A percentile compares a stretch with the other conserved stretches of the same genome.
phyloP scores from a whole-genome alignment of 768 basidiomycete species.

The Suillus brevipes region DNA sequence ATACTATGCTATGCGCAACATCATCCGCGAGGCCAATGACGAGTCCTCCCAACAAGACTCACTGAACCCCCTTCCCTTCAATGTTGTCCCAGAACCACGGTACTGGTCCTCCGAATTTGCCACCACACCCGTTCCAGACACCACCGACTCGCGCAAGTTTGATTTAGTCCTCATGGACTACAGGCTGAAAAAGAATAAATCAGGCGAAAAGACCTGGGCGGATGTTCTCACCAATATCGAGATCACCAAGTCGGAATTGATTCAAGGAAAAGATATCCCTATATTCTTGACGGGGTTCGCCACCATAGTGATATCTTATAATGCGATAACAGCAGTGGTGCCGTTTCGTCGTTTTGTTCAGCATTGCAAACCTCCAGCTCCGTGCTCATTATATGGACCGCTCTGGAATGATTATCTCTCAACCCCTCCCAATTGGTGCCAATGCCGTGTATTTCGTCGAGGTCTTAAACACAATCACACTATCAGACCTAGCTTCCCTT shows the following conservation, averaged over 20 bases:
- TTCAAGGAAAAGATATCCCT: background rate
- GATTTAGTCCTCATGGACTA: constrained; percentile 2
- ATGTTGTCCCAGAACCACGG: background rate
- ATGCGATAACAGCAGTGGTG: background rate
- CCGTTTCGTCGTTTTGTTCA: background rate
- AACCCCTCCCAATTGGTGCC: fast-evolving
- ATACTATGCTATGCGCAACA: background rate
- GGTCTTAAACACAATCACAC: background rate
- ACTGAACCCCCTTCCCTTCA: background rate
- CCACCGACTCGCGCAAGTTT: background rate
- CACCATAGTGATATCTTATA: background rate
- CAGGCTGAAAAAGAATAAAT: background rate
- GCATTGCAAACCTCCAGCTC: background rate
- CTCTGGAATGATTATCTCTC: background rate
- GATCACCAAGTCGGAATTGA: background rate
- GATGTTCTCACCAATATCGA: background rate
- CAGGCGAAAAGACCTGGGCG: background rate
- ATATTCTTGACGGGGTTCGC: background rate
- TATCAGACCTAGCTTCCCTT: background rate
- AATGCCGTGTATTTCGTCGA: background rate
- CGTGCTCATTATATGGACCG: background rate
- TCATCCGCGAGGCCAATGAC: background rate
- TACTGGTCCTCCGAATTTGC: background rate
- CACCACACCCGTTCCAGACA: background rate
- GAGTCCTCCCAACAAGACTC: background rate